Evolutionary conservation across 768 basidiomycete species (phyloP), one percentile per base, ranked within the genome.

Genomic region (Naganishia onofrii): DNA sequence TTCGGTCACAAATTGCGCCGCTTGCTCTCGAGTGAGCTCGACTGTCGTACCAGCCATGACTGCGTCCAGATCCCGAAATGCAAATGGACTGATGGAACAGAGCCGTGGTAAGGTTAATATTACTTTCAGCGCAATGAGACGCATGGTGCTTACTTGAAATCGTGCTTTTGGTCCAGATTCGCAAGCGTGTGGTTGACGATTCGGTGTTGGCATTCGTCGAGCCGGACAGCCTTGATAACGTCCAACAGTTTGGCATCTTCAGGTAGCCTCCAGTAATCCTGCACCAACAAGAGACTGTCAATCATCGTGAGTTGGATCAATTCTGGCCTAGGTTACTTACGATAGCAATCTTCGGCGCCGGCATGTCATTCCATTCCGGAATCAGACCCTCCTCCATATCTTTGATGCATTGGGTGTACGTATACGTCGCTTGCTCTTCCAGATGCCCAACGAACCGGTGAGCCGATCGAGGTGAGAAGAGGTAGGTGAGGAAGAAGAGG

Each of bases 161-260:
- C 95, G 42, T 85, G 86, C 38, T 85, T 79, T 34, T 84, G 84
- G 73, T 91, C 83, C 60, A 99, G 84, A 81, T 93, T 93, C 3
- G 93, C 95, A 42, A 98, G 84, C 69, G 90, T 91, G 83, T 98
- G 95, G 81, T 98, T 98, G 73, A 95, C 92, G 76, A 97, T 97
- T 60, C 82, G 85, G 76, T 98, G 94, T 0, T 90, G 93, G 0
- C 90, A 86, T 79, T 97, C 94, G 80, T 97, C 94, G 19, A 91
- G 92, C 75, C 94, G 86, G 38, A 97, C 91, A 38, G 92, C 93
- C 76, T 91, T 91, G 58, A 97, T 85, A 56, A 95, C 89, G 75
- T 97, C 95, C 23, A 92, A 83, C 70, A 98, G 66, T 7, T 66
- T 78, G 8, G 79, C 76, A 38, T 74, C 73, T 23, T 69, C 34